A percentile compares a stretch with the other conserved stretches of the same genome.
These are phyloP conservation scores for Copromyces sp. DNA, from an alignment of 495 filamentous ascomycete species.

Conservation along the genomic window DNA sequence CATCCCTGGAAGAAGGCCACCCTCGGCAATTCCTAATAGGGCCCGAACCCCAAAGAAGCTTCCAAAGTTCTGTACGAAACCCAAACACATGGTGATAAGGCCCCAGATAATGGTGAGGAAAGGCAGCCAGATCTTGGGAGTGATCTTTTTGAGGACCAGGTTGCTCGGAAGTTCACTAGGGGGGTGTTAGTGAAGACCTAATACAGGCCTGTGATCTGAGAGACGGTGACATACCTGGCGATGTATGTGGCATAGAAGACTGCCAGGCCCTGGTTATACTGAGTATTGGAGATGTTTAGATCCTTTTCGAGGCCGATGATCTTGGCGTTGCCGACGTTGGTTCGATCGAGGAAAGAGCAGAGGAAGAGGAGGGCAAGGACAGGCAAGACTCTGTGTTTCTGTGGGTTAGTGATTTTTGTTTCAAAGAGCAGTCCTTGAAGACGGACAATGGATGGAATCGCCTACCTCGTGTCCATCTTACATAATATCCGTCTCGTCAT, in stretches of 20 bases:
- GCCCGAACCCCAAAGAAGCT: conserved; percentile 69
- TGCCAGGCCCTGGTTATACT: conserved; percentile 58
- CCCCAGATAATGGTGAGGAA: conserved; percentile 48
- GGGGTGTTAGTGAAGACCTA: neutral
- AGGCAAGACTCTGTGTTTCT: conserved; percentile 37
- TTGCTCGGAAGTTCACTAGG: conserved; percentile 72
- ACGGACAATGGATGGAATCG: neutral
- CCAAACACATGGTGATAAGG: conserved; percentile 52
- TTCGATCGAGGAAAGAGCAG: conserved; percentile 64
- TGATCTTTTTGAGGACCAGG: conserved; percentile 65
- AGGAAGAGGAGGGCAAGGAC: conserved; percentile 39
- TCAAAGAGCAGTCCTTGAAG: neutral
- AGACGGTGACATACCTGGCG: conserved; percentile 23
- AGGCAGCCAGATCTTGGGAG: conserved; percentile 51
- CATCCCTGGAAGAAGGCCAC: conserved; percentile 41
- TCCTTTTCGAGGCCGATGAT: conserved; percentile 58
- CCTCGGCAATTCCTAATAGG: conserved; percentile 56
- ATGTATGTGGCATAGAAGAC: conserved; percentile 50
- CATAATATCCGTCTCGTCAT: conserved; percentile 11
- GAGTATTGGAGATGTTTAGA: conserved; percentile 49
- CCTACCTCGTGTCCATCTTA: conserved; percentile 19
- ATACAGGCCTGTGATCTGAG: conserved; percentile 4
- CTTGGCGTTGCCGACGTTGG: conserved; percentile 77
- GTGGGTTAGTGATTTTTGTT: neutral
- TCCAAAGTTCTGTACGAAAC: conserved; percentile 61